Conservation (phyloP, 495 filamentous ascomycete genomes). For the Chlorociboria aeruginascens region DNA sequence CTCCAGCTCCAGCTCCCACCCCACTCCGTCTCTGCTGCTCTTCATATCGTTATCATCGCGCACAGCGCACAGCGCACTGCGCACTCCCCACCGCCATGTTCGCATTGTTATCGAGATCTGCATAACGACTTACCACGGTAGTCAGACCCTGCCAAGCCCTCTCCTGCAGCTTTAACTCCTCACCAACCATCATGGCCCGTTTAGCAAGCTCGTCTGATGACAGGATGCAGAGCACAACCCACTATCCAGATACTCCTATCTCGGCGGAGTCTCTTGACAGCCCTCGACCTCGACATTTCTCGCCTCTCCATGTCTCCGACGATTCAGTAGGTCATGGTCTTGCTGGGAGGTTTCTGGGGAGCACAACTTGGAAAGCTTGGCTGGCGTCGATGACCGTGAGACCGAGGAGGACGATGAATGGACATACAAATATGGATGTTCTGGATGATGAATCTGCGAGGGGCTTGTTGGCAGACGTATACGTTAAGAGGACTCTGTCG, state of each 20-base stretch:
- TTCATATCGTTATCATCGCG: no score
- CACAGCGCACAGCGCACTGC: no score
- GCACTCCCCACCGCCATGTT: no score
- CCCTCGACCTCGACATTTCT: background rate
- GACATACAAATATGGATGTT: background rate
- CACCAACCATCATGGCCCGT: no score
- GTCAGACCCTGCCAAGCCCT: no score
- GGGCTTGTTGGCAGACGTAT: background rate
- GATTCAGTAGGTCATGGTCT: background rate
- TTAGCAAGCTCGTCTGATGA: no score
- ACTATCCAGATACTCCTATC: background rate
- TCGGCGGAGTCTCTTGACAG: background rate
- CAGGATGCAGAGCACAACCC: no score
- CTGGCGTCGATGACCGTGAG: slow-evolving; percentile 2
- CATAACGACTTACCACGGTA: no score
- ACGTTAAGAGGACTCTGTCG: background rate
- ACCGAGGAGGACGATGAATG: slow-evolving; percentile 1
- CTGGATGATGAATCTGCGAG: background rate
- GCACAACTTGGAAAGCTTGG: background rate
- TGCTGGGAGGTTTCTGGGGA: background rate
- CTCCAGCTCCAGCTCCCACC: background rate
- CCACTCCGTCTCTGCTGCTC: background rate
- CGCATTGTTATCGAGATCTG: no score
- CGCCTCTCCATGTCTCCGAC: background rate
- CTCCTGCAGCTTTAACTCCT: no score